A percentile compares a stretch with the other conserved stretches of the same genome.
Evolutionary conservation across 164 flowering plant genomes (phyloP).

Genomic region (Aristolochia contorta): DNA sequence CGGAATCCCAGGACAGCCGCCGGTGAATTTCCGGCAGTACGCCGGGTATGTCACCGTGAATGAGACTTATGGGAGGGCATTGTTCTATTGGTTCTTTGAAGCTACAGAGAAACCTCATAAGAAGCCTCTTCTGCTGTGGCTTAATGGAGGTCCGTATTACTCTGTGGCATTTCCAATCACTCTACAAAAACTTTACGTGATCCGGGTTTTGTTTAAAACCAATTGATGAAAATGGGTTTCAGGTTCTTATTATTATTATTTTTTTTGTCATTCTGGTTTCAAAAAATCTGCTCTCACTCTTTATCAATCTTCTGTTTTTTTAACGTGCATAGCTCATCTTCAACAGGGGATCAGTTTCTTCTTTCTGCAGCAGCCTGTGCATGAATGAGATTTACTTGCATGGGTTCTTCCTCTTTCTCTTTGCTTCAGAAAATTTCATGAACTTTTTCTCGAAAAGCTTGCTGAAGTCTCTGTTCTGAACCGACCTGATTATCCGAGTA

Average conservation of each 20-base stretch:
- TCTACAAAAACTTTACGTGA: background rate
- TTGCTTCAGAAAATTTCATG: too few species aligned
- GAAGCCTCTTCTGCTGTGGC: slow-evolving; percentile 56
- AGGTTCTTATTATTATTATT: too few species aligned
- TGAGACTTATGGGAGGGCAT: slow-evolving; percentile 39
- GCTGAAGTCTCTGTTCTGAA: too few species aligned
- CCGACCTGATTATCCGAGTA: too few species aligned
- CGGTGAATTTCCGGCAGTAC: slow-evolving; percentile 43
- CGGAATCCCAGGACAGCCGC: slow-evolving; percentile 53
- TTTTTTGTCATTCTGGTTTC: too few species aligned
- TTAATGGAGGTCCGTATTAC: slow-evolving; percentile 43
- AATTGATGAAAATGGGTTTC: too few species aligned
- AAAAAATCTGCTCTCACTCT: too few species aligned
- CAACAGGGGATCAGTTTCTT: background rate
- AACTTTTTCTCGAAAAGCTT: too few species aligned
- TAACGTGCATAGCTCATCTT: too few species aligned
- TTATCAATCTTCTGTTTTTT: too few species aligned
- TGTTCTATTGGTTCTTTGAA: slow-evolving; percentile 72
- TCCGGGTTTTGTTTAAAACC: too few species aligned
- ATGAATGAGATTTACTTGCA: background rate
- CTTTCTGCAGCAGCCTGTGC: background rate
- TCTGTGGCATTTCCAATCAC: background rate
- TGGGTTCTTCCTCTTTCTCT: background rate
- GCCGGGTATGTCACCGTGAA: slow-evolving; percentile 53
- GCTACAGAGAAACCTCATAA: slow-evolving; percentile 28